Evolutionary conservation across 208 protist species (phyloP).

Genomic region (Leishmania arabica): DNA sequence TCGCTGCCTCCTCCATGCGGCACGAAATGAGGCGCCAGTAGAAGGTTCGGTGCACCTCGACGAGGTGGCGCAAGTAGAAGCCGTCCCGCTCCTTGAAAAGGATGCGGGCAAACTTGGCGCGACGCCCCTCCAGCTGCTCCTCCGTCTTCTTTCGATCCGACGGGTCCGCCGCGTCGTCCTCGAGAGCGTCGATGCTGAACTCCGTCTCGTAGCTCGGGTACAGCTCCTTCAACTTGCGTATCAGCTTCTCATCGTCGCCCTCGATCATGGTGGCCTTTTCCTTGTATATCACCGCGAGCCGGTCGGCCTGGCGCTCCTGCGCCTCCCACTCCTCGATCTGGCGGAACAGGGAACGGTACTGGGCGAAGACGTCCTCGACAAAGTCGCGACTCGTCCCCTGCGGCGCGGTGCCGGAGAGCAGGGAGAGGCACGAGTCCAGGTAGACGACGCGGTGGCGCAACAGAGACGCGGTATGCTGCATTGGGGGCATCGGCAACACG

Average conservation of each 20-base stretch:
- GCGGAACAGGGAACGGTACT: constrained; percentile 71
- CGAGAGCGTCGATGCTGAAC: constrained; percentile 64
- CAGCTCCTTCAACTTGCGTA: constrained; percentile 85
- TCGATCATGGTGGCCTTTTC: constrained; percentile 91
- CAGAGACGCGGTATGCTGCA: constrained; percentile 22
- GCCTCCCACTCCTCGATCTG: constrained; percentile 79
- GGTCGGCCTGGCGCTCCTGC: constrained; percentile 71
- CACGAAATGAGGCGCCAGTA: constrained; percentile 59
- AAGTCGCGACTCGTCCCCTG: constrained; percentile 55
- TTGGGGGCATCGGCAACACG: constrained; percentile 38
- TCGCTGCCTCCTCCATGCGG: constrained; percentile 21
- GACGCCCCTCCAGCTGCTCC: constrained; percentile 37
- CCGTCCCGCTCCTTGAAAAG: constrained; percentile 76
- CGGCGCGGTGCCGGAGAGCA: constrained; percentile 55
- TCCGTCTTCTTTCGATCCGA: constrained; percentile 27
- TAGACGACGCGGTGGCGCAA: constrained; percentile 70
- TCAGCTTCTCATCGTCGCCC: constrained; percentile 90
- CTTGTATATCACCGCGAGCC: constrained; percentile 91
- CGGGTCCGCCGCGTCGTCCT: constrained; percentile 33
- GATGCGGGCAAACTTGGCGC: constrained; percentile 71
- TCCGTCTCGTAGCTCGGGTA: constrained; percentile 95
- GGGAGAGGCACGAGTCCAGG: constrained; percentile 72
- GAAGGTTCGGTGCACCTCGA: constrained; percentile 73
- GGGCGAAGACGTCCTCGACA: constrained; percentile 59
- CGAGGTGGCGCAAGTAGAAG: constrained; percentile 65